A percentile compares a stretch with the other conserved stretches of the same genome.
Conservation (phyloP, 345 rosid genomes). For the Aurinia saxatilis region DNA sequence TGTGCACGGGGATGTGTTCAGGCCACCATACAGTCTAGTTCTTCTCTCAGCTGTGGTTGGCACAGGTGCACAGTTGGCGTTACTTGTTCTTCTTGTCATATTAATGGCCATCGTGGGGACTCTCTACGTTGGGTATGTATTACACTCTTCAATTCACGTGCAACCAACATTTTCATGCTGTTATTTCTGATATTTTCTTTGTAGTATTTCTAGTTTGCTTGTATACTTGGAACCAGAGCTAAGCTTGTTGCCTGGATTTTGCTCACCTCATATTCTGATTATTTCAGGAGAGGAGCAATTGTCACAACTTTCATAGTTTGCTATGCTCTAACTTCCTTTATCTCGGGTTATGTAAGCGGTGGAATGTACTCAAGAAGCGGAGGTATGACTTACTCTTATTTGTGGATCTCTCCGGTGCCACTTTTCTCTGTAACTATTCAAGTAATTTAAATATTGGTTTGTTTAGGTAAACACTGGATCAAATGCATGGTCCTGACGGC, state of each 20-base stretch:
- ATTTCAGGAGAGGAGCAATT: constrained; percentile 96
- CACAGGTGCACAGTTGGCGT: constrained; percentile 89
- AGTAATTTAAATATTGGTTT: background rate
- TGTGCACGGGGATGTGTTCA: constrained; percentile 96
- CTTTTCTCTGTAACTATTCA: background rate
- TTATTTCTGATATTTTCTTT: background rate
- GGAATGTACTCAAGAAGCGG: constrained; percentile 99
- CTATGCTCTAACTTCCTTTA: constrained; percentile 92
- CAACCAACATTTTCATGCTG: background rate
- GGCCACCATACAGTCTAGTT: constrained; percentile 60
- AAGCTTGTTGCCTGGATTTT: background rate
- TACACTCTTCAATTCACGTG: constrained; percentile 7
- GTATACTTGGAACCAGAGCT: background rate
- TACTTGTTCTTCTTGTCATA: constrained; percentile 91
- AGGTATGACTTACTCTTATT: constrained; percentile 43
- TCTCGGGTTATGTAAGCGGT: constrained; percentile 98
- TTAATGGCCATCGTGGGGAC: constrained; percentile 87
- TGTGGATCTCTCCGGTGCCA: background rate
- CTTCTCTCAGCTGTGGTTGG: constrained; percentile 90
- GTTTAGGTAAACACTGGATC: constrained; percentile 86
- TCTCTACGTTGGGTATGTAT: constrained; percentile 76
- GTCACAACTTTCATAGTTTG: constrained; percentile 95
- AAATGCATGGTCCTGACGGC: constrained; percentile 95
- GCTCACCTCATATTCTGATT: background rate
- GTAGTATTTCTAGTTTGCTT: background rate